Evolutionary conservation across 495 filamentous ascomycete genomes (phyloP).

Genomic region (Alectoria sarmentosa): DNA sequence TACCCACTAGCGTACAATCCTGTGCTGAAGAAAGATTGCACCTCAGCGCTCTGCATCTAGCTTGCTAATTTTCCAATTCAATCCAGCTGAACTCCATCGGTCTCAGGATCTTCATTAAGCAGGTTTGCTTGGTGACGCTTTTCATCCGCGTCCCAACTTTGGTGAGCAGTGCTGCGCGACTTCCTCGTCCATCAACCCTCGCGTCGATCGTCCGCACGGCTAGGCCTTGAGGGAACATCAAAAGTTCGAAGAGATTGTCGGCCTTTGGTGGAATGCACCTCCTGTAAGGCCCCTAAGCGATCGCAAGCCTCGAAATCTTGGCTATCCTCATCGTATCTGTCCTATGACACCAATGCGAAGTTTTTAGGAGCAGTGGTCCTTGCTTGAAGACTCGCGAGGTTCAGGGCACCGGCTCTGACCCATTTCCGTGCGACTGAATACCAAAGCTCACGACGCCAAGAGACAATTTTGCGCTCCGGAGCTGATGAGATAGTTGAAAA

Average conservation of each 20-base stretch:
- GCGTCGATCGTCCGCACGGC: slow-evolving; percentile 20
- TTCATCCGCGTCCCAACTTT: neutral
- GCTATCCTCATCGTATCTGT: neutral
- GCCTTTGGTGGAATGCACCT: neutral
- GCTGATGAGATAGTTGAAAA: neutral
- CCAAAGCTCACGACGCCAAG: neutral
- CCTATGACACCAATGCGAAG: slow-evolving; percentile 7
- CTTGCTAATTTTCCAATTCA: neutral
- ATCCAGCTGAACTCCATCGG: neutral
- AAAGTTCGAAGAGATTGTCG: slow-evolving; percentile 1
- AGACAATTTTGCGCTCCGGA: neutral
- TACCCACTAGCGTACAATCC: slow-evolving; percentile 9
- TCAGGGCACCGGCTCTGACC: neutral
- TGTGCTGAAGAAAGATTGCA: slow-evolving; percentile 2
- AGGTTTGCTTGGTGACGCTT: neutral
- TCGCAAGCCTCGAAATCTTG: neutral
- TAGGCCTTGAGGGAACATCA: slow-evolving; percentile 13
- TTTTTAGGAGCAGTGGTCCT: neutral
- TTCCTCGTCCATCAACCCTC: slow-evolving; percentile 14
- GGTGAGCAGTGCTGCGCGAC: slow-evolving; percentile 8
- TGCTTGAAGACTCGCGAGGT: neutral
- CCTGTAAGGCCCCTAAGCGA: neutral
- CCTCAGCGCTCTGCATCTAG: slow-evolving; percentile 2
- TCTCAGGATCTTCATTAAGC: neutral
- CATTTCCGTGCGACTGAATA: neutral